A percentile compares a stretch with the other conserved stretches of the same genome.
phyloP scores from a whole-genome alignment of 1,139 yeast genomes.

The Debaryomycetaceae sp. region DNA sequence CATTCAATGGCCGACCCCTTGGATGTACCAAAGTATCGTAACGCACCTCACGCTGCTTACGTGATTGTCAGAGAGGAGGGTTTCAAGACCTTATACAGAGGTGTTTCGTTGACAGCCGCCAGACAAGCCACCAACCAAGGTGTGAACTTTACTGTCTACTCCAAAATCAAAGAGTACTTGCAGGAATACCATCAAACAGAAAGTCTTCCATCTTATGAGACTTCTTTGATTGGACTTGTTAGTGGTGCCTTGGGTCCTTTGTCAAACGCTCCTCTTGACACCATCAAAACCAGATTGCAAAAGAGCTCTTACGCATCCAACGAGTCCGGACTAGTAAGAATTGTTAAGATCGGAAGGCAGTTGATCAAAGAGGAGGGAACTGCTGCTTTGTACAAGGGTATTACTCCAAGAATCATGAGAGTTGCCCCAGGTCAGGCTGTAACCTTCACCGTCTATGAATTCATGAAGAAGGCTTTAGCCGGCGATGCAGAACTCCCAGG shows the following conservation, averaged over 20 bases:
- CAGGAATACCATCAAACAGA: constrained; percentile 64
- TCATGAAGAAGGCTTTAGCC: constrained; percentile 66
- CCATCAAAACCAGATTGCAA: constrained; percentile 95
- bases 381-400: constrained; percentile 89
- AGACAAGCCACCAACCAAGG: constrained; percentile 99
- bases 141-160: constrained; percentile 94
- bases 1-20: constrained; percentile 84
- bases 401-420: constrained; percentile 98
- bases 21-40: constrained; percentile 80
- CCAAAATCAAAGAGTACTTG: constrained; percentile 72
- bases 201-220: constrained; percentile 87
- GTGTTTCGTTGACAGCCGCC: constrained; percentile 93
- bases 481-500: constrained; percentile 22
- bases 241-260: constrained; percentile 98
- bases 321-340: constrained; percentile 73
- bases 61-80: constrained; percentile 91
- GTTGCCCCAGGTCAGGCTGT: constrained; percentile 99
- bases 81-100: constrained; percentile 81
- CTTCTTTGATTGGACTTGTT: constrained; percentile 83
- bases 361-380: constrained; percentile 87
- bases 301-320: constrained; percentile 73
- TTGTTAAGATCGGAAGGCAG: constrained; percentile 75
- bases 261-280: constrained; percentile 96
- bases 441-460: constrained; percentile 94
- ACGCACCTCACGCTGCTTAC: constrained; percentile 89